Conservation (phyloP, 2,329 filamentous ascomycete genomes). For the Furcasterigmium sp. region DNA sequence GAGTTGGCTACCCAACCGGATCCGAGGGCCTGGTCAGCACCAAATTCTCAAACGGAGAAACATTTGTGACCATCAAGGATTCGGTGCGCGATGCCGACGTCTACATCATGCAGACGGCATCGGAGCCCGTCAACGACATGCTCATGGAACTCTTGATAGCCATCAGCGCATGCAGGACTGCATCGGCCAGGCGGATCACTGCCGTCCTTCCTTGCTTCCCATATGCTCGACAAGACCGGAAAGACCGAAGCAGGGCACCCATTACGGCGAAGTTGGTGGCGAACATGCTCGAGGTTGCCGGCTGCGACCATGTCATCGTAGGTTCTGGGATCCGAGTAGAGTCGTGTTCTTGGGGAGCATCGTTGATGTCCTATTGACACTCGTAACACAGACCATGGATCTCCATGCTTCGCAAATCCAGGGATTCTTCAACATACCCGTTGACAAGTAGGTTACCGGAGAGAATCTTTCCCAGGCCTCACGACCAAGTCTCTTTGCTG, state of each 20-base stretch:
- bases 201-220: slow-evolving; percentile 84
- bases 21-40: no score
- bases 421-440: slow-evolving; percentile 75
- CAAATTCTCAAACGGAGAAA: no score
- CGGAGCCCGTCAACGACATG: slow-evolving; percentile 83
- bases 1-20: no score
- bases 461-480: no score
- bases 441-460: slow-evolving; percentile 29
- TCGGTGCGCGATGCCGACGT: slow-evolving; percentile 24
- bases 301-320: slow-evolving; percentile 39
- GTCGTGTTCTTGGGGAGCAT: no score
- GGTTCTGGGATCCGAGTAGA: no score
- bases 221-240: slow-evolving; percentile 88
- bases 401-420: slow-evolving; percentile 81
- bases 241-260: slow-evolving; percentile 75
- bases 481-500: no score
- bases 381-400: slow-evolving; percentile 60
- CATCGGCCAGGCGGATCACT: slow-evolving; percentile 70
- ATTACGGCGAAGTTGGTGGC: slow-evolving; percentile 87
- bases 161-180: slow-evolving; percentile 73
- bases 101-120: slow-evolving; percentile 81
- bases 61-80: no score
- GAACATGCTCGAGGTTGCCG: slow-evolving; percentile 86
- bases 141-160: slow-evolving; percentile 92
- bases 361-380: no score